These are phyloP conservation scores for Blastobotrys malaysiensis DNA, from an alignment of 1,139 yeast genomes.

Conservation along the genomic window DNA sequence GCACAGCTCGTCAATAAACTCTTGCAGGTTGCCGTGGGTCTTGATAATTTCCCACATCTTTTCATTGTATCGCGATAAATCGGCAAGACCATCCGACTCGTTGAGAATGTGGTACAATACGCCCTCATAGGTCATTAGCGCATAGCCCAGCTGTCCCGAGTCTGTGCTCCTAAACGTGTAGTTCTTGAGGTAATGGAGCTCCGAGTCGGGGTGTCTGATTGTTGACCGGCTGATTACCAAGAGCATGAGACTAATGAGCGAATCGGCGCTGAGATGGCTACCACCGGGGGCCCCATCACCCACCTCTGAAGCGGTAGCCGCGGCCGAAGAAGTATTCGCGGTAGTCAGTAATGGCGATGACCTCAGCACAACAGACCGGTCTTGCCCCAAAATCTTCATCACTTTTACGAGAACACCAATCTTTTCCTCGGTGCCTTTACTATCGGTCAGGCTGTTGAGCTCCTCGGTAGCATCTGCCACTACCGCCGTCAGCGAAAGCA, in stretches of 20 bases:
- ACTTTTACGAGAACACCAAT: conserved; percentile 50
- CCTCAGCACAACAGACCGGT: background rate
- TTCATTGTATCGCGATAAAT: conserved; percentile 45
- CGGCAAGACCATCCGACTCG: conserved; percentile 40
- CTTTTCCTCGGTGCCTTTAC: conserved; percentile 51
- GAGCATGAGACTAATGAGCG: conserved; percentile 64
- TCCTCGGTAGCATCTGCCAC: conserved; percentile 50
- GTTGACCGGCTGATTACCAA: conserved; percentile 65
- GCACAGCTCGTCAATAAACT: conserved; percentile 4
- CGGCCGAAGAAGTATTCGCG: conserved; percentile 12
- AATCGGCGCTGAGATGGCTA: conserved; percentile 67
- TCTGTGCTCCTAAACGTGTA: conserved; percentile 49
- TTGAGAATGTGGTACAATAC: conserved; percentile 58
- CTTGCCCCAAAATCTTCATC: conserved; percentile 39
- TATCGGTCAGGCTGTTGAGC: conserved; percentile 46
- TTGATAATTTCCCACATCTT: conserved; percentile 50
- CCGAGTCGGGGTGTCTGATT: conserved; percentile 55
- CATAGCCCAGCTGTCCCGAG: conserved; percentile 53
- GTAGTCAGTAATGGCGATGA: background rate
- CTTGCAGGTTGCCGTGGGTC: conserved; percentile 5
- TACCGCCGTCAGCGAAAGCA: conserved; percentile 39
- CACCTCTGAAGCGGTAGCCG: background rate
- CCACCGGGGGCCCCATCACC: conserved; percentile 13
- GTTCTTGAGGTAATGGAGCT: conserved; percentile 57
- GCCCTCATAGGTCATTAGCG: conserved; percentile 77